These are phyloP conservation scores for Tuber indicum DNA, from an alignment of 495 filamentous ascomycete species.

Conservation along the genomic window DNA sequence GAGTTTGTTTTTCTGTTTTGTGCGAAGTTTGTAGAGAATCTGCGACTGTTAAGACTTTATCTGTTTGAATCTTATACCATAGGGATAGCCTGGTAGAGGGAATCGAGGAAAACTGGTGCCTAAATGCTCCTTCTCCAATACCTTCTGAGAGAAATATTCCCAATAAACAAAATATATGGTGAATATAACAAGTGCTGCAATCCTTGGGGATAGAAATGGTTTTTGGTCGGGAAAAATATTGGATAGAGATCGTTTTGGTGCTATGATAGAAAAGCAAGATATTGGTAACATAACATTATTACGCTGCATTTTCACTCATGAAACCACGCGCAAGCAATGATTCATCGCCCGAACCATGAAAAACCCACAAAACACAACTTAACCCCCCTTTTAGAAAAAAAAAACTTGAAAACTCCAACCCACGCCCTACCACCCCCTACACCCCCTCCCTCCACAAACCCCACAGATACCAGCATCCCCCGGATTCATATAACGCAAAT, in stretches of 20 bases:
- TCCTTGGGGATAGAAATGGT: neutral
- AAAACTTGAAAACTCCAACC: neutral
- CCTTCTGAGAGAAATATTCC: neutral
- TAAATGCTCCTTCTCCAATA: neutral
- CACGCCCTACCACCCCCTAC: neutral
- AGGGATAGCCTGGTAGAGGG: neutral
- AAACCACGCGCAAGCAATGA: neutral
- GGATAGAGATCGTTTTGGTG: neutral
- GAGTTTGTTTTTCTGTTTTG: neutral
- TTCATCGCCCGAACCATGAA: neutral
- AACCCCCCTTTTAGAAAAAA: neutral
- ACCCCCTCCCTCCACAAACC: slow-evolving; percentile 50
- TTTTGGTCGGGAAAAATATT: neutral
- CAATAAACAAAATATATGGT: neutral
- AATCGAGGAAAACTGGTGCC: neutral
- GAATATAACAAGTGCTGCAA: neutral
- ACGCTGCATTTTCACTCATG: neutral
- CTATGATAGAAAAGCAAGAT: neutral
- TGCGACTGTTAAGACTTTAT: neutral
- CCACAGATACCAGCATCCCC: slow-evolving; percentile 61
- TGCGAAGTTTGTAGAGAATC: neutral
- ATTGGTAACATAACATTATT: neutral
- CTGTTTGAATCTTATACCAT: neutral
- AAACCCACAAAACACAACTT: neutral
- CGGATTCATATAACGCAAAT: slow-evolving; percentile 56